Conservation (phyloP, 371 early-diverging fungal species). For the Mucor circinelloides region DNA sequence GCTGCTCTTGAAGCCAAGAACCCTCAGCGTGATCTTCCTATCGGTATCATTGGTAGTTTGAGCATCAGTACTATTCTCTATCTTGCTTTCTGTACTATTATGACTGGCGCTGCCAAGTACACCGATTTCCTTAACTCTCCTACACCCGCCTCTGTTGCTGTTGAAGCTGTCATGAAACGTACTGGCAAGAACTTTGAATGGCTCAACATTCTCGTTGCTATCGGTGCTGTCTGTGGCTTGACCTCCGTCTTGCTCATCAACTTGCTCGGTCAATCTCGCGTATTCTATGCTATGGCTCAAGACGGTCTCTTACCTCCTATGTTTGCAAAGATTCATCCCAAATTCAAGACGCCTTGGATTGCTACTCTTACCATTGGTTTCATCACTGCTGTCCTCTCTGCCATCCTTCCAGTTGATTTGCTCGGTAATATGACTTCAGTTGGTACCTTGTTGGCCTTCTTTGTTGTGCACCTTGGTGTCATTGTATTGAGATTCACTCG, state of each 20-base stretch:
- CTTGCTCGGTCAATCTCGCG: slow-evolving; percentile 85
- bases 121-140: slow-evolving; percentile 37
- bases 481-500: slow-evolving; percentile 76
- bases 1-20: slow-evolving; percentile 85
- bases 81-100: slow-evolving; percentile 68
- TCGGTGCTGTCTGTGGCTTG: slow-evolving; percentile 82
- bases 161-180: slow-evolving; percentile 39
- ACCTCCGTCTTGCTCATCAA: slow-evolving; percentile 77
- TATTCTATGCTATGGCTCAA: slow-evolving; percentile 85
- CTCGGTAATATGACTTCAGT: slow-evolving; percentile 85
- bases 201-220: slow-evolving; percentile 71
- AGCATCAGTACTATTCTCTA: slow-evolving; percentile 79
- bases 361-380: slow-evolving; percentile 71
- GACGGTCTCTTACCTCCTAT: slow-evolving; percentile 81
- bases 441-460: slow-evolving; percentile 86
- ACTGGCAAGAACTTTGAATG: slow-evolving; percentile 58
- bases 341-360: slow-evolving; percentile 73
- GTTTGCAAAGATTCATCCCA: slow-evolving; percentile 69
- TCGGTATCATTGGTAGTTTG: slow-evolving; percentile 84
- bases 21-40: slow-evolving; percentile 84
- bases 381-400: slow-evolving; percentile 72
- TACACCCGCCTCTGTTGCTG: slow-evolving; percentile 72
- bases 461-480: slow-evolving; percentile 79
- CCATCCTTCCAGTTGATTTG: slow-evolving; percentile 79
- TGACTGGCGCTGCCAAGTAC: slow-evolving; percentile 78